These are phyloP conservation scores for Teratosphaeria gauchensis DNA, from an alignment of 2,329 filamentous ascomycete species.

Conservation along the genomic window DNA sequence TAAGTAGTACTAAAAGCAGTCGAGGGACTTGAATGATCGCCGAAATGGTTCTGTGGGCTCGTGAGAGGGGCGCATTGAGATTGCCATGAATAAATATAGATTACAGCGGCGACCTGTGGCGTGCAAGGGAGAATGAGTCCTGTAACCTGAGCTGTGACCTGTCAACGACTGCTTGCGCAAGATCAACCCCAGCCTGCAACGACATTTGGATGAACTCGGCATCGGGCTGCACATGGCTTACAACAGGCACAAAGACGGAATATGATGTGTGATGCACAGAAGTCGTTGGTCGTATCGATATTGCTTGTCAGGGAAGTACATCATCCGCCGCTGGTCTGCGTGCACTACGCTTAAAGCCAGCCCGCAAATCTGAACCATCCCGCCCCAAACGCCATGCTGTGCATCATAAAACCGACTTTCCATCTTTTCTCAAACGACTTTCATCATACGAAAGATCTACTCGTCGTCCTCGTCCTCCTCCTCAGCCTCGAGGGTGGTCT, in stretches of 20 bases:
- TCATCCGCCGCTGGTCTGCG: neutral
- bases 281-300: neutral
- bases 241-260: neutral
- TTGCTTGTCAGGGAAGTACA: neutral
- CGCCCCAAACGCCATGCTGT: neutral
- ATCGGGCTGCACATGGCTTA: no score
- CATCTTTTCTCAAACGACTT: neutral
- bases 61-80: no score
- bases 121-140: no score
- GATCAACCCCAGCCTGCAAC: no score
- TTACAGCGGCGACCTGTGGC: no score
- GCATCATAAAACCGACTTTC: neutral
- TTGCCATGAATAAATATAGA: no score
- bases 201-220: no score
- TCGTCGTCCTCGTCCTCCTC: conserved; percentile 38
- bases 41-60: no score
- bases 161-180: no score
- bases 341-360: neutral
- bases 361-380: neutral
- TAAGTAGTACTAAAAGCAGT: no score
- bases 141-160: no score
- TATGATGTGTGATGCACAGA: neutral
- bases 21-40: no score
- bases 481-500: conserved; percentile 43
- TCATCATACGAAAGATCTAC: neutral